Evolutionary conservation across 768 basidiomycete genomes (phyloP).

Genomic region (Suillus decipiens): DNA sequence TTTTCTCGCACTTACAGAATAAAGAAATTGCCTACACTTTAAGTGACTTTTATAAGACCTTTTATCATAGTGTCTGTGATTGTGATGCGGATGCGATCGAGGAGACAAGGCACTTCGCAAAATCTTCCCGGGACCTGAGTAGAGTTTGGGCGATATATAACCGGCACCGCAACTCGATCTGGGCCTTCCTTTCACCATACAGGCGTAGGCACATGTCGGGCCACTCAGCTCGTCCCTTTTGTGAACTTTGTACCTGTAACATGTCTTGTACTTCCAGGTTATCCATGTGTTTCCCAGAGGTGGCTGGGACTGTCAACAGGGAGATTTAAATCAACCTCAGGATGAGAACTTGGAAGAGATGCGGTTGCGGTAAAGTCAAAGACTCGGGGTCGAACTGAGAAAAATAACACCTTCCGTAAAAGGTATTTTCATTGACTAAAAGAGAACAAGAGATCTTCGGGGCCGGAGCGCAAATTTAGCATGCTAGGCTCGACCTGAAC

Average conservation of each 20-base stretch:
- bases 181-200: neutral
- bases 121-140: neutral
- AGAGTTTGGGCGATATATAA: neutral
- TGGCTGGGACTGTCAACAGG: neutral
- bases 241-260: neutral
- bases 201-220: neutral
- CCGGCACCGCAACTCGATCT: neutral
- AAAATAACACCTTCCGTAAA: conserved; percentile 3
- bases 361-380: neutral
- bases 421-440: neutral
- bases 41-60: neutral
- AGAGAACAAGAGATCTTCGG: neutral
- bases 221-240: neutral
- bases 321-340: neutral
- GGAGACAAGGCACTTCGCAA: neutral
- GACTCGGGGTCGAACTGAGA: neutral
- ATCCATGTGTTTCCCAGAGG: neutral
- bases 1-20: neutral
- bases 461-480: neutral
- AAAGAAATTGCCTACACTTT: neutral
- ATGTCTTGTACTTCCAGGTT: neutral
- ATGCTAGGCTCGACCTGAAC: neutral
- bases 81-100: neutral
- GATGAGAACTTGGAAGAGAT: neutral
- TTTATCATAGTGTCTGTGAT: neutral